Evolutionary conservation across 768 basidiomycete species (phyloP), one percentile per base, ranked within the genome.

Genomic region (Coprinopsis sp.): DNA sequence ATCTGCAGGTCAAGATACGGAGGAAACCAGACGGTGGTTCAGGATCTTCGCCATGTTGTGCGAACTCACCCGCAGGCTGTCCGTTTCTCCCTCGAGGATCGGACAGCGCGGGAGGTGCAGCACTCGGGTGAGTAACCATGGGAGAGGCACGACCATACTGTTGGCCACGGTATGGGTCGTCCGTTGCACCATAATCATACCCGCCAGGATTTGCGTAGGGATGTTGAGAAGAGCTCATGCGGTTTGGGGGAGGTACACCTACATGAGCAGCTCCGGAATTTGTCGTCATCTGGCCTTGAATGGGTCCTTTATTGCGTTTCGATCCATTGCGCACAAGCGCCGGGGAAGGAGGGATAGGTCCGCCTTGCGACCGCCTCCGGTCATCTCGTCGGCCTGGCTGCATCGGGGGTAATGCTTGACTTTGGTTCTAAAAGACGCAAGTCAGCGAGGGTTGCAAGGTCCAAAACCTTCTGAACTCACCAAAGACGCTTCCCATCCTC

Each of bases 401-500:
- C 51, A 82, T 77, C 60, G 84, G 81, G 24, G 79, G 69, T 22
- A 83, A 65, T 43, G 83, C 76, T 56, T 84, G 81, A 55, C 72
- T 81, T 63, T 84, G 80, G 44, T 76, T 76, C 79, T 84, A 53
- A 34, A 33, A 21, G 48, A 44, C 27, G 41, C 44, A 33, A 36
- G 37, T 44, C 27, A 49, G 30, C 40, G 13, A 47, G 22, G 43
- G 25, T 31, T 36, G 16, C 52, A 33, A 41, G 37, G 11, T 14
- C 28, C 24, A 29, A 29, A 44, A 24, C 34, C 23, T 10, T 8
- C 23, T 31, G 33, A 25, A 77, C 82, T 54, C 58, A 90, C 89
- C 64, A 79, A 66, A 30, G 84, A 82, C 37, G 77, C 78, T 67
- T 97, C 93, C 94, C 94, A 98, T 44, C 95, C 95, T 69, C 88